These are phyloP conservation scores for Cryptomeria japonica DNA, from an alignment of 75 land plant genomes.

Conservation along the genomic window DNA sequence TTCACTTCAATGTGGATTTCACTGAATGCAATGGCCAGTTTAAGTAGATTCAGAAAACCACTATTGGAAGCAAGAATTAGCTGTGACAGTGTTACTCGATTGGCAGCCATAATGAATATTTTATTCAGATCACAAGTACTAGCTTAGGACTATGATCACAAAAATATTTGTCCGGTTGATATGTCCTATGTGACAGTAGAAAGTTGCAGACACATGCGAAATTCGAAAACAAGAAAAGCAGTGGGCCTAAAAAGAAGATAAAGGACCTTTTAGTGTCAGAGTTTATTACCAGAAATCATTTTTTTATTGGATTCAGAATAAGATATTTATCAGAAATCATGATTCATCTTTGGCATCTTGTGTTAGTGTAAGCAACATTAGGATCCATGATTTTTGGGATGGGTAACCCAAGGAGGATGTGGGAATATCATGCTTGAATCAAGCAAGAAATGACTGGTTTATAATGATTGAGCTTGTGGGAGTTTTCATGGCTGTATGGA, in stretches of 20 bases:
- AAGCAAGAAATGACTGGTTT: too few species aligned
- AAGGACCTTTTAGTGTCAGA: background rate
- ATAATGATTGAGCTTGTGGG: too few species aligned
- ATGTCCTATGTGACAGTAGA: background rate
- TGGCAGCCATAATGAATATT: background rate
- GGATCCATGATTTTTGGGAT: background rate
- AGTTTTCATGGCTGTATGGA: too few species aligned
- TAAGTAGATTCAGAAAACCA: background rate
- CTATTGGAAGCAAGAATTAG: background rate
- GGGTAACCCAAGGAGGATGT: background rate
- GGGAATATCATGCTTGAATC: conserved; percentile 11
- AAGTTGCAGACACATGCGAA: background rate
- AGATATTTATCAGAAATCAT: background rate
- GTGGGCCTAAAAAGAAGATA: background rate
- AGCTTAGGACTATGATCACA: background rate
- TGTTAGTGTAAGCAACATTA: background rate
- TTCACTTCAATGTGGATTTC: background rate
- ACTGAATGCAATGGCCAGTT: background rate
- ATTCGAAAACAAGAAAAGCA: background rate
- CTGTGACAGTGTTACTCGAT: background rate
- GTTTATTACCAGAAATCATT: background rate
- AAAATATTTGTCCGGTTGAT: background rate
- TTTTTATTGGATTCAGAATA: too few species aligned
- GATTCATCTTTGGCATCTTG: background rate
- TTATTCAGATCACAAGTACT: background rate